Base-by-base conservation (phyloP, 805 yeast genomes). In the Saturnispora serradocipensis region DNA sequence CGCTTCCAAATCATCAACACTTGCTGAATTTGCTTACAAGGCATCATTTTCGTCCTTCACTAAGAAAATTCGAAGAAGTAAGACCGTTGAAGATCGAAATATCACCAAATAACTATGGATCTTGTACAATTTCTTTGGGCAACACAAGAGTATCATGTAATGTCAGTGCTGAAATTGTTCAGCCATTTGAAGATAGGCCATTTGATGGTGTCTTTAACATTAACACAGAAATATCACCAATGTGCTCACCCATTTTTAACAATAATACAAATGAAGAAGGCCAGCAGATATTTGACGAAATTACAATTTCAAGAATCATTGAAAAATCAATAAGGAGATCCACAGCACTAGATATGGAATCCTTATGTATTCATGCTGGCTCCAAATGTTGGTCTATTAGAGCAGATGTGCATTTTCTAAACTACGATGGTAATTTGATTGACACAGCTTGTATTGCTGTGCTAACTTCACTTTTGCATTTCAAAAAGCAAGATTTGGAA, bases 251-350 rank as follows among this genome's bases (percentile, higher is more conserved):
- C 1, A 74, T 80, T 58, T 89, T 88, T 65, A 43, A 28, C 10
- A 43, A 32, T 22, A 15, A n/a, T 2, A 47, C 30, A 18, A 20
- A 20, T 18, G 38, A 44, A 25, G 48, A 35, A 28, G 47, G 36
- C 25, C 53, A 42, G 35, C 38, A 40, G n/a, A 36, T 28, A 18
- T 16, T 34, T 16, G 88, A 86, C 51, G 98, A 93, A 64, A 77
- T 87, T 25, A 67, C 89, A 54, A 82, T 90, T 22, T 76, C 88
- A 7, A 72, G 98, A 63, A 74, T 90, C 53, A 81, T 93, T 43
- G 99, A 93, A 62, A 93, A 91, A 63, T 90, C 97, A 1, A 83
- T 93, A 45, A 77, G 96, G 61, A 75, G 97, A 62, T 86, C 96
- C 1, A 86, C 86, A 55, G 96, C 98, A 0, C 70, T 93, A 44